phyloP scores from a whole-genome alignment of 1,284 basidiomycete genomes.

The Cryptococcus jaspeensis region DNA sequence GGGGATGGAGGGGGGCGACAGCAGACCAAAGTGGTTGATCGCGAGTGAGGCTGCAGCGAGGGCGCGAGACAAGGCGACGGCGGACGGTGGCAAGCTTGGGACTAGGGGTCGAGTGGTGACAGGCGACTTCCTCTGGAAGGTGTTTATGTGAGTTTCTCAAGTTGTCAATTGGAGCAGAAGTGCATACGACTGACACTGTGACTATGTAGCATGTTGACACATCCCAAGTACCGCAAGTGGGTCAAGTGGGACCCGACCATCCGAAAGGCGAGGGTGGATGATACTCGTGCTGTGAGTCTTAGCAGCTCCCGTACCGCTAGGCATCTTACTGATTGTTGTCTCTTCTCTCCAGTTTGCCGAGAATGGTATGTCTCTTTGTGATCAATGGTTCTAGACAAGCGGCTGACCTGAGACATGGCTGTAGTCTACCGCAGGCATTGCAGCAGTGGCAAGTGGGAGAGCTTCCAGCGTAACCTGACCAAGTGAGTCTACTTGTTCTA shows the following conservation, averaged over 20 bases:
- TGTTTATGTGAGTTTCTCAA: not conserved
- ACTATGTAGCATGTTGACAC: slow-evolving; percentile 2
- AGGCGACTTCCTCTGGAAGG: not conserved
- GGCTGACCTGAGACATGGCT: too few relatives aligned
- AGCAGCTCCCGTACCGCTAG: not conserved
- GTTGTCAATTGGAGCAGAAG: too few relatives aligned
- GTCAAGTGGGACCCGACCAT: not conserved
- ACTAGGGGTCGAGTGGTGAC: not conserved
- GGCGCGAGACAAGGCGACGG: slow-evolving; percentile 31
- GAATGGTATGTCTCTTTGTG: slow-evolving; percentile 3
- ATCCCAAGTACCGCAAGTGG: not conserved
- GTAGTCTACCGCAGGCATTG: not conserved
- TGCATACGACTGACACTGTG: too few relatives aligned
- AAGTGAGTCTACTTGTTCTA: slow-evolving; percentile 1
- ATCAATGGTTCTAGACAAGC: too few relatives aligned
- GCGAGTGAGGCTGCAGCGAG: slow-evolving; percentile 66
- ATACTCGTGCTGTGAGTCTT: slow-evolving; percentile 6
- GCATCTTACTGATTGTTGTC: not conserved
- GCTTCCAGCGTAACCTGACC: slow-evolving; percentile 9
- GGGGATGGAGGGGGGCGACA: too few relatives aligned
- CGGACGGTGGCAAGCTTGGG: not conserved
- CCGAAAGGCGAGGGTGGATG: not conserved
- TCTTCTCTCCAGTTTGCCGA: not conserved
- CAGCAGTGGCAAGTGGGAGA: slow-evolving; percentile 1
- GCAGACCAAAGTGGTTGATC: too few relatives aligned